Base-by-base conservation (phyloP, 371 early-diverging fungal genomes). In the Rhizopus arrhizus region DNA sequence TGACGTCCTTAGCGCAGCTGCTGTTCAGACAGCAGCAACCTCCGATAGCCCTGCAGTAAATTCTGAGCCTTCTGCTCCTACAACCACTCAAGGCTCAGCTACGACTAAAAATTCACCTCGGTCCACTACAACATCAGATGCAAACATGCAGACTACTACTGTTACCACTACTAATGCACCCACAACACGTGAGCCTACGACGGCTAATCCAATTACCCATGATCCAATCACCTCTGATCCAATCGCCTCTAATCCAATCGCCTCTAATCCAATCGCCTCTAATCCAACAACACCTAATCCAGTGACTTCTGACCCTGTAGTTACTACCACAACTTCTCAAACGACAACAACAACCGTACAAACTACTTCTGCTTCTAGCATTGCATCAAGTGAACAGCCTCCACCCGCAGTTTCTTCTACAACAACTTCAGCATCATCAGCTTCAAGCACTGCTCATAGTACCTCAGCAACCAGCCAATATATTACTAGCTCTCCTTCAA, bases 121-220 rank as follows among this genome's bases (percentile, higher is more conserved):
- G 3, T 43, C 54, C 15, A 32, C 43, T 28, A 22, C 22, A 22
- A 22, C 22, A 22, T 22, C 22, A 22, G 22, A 22, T 22, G 22
- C 22, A 22, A 22, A 22, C 22, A 22, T 22, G 22, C 22, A 22
- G 22, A 10, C 53, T 40, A 28, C 40, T 12, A 12, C 45, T 47
- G 2, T 48, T 16, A 60, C 48, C 8, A 53, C 61, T 13, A 35
- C 56, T 36, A 34, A 48, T 31, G 41, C 48, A 41, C 53, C 53
- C 36, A n/a, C 31, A 7, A 45, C 54, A 4, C 45, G 11, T 36
- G 43, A 2, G 13, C 43, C 56, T 16, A 31, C 59, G 4, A 47
- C 65, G 3, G 55, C 41, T 41, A 29, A 36, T 29, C 42, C 56
- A 35, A 46, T 22, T 15, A 31, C 43, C 1, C 4, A 51, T 9